A percentile compares a stretch with the other conserved stretches of the same genome.
These are phyloP conservation scores for Nicotiana knightiana DNA, from an alignment of 257 asterid genomes.

Conservation along the genomic window DNA sequence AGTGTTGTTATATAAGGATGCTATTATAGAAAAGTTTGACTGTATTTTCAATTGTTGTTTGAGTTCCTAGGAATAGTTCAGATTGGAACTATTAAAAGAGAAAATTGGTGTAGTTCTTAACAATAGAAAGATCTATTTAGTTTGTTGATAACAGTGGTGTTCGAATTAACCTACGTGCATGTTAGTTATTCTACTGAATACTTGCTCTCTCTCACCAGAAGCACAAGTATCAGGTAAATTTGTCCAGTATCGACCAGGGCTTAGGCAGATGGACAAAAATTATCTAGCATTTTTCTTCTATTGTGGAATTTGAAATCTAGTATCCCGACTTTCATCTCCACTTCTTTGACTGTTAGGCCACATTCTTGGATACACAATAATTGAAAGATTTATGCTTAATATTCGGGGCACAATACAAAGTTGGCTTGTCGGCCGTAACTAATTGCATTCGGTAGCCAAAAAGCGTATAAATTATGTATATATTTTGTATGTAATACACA, in stretches of 20 bases:
- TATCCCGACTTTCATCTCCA: not conserved
- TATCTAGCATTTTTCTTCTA: not conserved
- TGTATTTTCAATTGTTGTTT: not conserved
- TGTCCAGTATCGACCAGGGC: not conserved
- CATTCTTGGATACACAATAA: not conserved
- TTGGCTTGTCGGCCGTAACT: too few species aligned
- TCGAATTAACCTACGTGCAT: not conserved
- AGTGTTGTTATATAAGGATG: too few species aligned
- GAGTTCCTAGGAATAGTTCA: not conserved
- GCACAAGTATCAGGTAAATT: not conserved
- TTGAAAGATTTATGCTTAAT: not conserved
- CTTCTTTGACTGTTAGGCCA: not conserved
- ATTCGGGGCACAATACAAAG: too few species aligned
- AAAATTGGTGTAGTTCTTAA: not conserved
- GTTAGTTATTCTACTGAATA: not conserved
- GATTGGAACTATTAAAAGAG: not conserved
- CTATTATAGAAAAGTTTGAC: too few species aligned
- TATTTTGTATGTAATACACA: too few species aligned
- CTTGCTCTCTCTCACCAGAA: not conserved
- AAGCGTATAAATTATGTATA: too few species aligned
- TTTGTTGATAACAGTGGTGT: not conserved
- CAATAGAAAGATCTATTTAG: not conserved
- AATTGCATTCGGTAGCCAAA: too few species aligned
- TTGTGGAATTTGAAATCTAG: not conserved
- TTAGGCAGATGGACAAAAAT: not conserved